Percentiles rank a stretch among this genome's conserved stretches.
Evolutionary conservation across 345 rosid genomes (phyloP).

Genomic region (Litchi chinensis): DNA sequence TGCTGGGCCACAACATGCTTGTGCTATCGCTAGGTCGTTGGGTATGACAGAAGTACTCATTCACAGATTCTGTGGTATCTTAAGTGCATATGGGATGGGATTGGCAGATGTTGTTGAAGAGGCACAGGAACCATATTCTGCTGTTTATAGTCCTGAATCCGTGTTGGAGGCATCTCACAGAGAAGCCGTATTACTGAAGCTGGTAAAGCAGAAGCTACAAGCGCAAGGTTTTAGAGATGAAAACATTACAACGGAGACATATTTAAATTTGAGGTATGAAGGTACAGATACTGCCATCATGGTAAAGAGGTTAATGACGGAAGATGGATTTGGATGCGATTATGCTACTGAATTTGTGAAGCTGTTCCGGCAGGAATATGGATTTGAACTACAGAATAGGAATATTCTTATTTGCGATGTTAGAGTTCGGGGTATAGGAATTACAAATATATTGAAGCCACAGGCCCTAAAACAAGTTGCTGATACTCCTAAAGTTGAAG

Average conservation of each 20-base stretch:
- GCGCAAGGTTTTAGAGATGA: slow-evolving; percentile 78
- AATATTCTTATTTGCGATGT: slow-evolving; percentile 81
- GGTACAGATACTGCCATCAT: slow-evolving; percentile 98
- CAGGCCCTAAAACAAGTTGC: slow-evolving; percentile 47
- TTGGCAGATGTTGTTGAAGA: slow-evolving; percentile 98
- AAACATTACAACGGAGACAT: slow-evolving; percentile 71
- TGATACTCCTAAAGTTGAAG: slow-evolving; percentile 60
- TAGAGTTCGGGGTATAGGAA: slow-evolving; percentile 90
- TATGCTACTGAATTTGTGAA: slow-evolving; percentile 74
- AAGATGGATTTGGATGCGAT: slow-evolving; percentile 51
- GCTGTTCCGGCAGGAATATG: slow-evolving; percentile 90
- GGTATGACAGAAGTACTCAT: slow-evolving; percentile 93
- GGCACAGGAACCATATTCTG: slow-evolving; percentile 91
- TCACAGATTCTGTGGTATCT: slow-evolving; percentile 86
- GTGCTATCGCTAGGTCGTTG: slow-evolving; percentile 90
- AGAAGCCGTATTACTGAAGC: slow-evolving; percentile 52
- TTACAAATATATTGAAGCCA: slow-evolving; percentile 86
- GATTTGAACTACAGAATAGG: slow-evolving; percentile 84
- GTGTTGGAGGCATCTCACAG: slow-evolving; percentile 68
- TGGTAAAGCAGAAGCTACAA: slow-evolving; percentile 65
- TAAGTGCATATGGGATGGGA: slow-evolving; percentile 99
- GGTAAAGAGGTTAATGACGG: slow-evolving; percentile 62
- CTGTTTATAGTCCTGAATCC: slow-evolving; percentile 72
- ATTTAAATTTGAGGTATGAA: slow-evolving; percentile 82
- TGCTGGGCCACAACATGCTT: slow-evolving; percentile 98